Evolutionary conservation across 116 monocot genomes (phyloP).

Genomic region (Trichopus zeylanicus): DNA sequence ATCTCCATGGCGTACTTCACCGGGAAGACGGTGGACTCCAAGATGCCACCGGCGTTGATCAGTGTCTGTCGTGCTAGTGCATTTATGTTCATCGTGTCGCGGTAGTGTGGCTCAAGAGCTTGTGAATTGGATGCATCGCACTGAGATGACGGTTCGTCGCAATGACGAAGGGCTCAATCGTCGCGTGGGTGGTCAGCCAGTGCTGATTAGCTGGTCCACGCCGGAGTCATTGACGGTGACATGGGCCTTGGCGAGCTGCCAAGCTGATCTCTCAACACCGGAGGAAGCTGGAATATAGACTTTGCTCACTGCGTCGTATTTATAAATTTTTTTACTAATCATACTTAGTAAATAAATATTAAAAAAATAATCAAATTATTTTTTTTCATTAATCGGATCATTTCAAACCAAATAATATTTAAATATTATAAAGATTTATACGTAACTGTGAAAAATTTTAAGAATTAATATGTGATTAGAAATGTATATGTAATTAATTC

Average conservation of each 20-base stretch:
- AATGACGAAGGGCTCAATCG: constrained; percentile 81
- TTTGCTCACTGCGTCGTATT: constrained; percentile 27
- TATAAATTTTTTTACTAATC: no score
- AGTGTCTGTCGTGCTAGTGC: constrained; percentile 67
- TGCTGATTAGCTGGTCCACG: constrained; percentile 63
- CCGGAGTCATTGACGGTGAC: constrained; percentile 57
- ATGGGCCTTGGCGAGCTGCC: constrained; percentile 75
- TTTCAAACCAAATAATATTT: no score
- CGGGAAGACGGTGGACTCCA: constrained; percentile 61
- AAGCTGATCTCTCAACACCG: constrained; percentile 34
- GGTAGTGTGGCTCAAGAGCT: constrained; percentile 80
- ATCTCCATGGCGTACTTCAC: constrained; percentile 49
- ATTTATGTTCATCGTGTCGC: constrained; percentile 93
- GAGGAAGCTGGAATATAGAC: constrained; percentile 44
- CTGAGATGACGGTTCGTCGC: constrained; percentile 87
- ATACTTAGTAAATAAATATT: constrained; percentile 30
- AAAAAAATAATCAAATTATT: constrained; percentile 39
- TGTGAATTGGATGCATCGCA: constrained; percentile 67
- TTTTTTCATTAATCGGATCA: no score
- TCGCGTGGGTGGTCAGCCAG: constrained; percentile 87
- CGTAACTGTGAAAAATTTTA: constrained; percentile 44
- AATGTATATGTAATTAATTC: no score
- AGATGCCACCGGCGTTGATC: constrained; percentile 55
- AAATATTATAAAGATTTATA: no score
- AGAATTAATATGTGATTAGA: no score